Percentiles rank a stretch among this genome's conserved stretches.
phyloP scores from a whole-genome alignment of 2,329 filamentous ascomycete species.

The Dactylonectria estremocensis region DNA sequence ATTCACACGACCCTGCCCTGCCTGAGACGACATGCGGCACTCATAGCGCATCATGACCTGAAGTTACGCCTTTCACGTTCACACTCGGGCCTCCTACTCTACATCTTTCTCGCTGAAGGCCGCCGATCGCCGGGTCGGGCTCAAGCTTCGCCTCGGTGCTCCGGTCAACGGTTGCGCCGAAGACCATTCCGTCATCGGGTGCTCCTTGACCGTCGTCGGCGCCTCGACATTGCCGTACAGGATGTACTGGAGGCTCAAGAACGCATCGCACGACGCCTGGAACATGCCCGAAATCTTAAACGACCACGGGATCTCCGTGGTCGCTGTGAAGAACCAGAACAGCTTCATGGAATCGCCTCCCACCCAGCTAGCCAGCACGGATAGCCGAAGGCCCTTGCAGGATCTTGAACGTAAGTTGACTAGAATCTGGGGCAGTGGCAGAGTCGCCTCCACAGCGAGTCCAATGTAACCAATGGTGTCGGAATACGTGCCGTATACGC shows the following conservation, averaged over 20 bases:
- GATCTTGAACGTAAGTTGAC: constrained; percentile 78
- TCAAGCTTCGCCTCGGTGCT: constrained; percentile 53
- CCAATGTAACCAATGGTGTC: constrained; percentile 80
- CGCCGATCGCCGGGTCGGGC: constrained; percentile 58
- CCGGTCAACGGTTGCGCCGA: constrained; percentile 45
- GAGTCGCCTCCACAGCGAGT: constrained; percentile 83
- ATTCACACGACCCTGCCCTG: constrained; percentile 8
- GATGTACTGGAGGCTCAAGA: constrained; percentile 82
- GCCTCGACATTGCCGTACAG: constrained; percentile 73
- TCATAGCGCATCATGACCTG: constrained; percentile 32
- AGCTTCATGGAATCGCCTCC: constrained; percentile 89
- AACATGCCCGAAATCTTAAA: constrained; percentile 90
- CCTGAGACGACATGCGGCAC: constrained; percentile 4
- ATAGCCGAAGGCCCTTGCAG: constrained; percentile 84
- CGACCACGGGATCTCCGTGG: constrained; percentile 78
- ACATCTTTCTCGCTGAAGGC: constrained; percentile 54
- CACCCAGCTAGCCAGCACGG: constrained; percentile 84
- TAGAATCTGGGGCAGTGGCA: constrained; percentile 85
- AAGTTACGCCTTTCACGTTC: constrained; percentile 29
- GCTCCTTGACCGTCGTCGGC: constrained; percentile 54
- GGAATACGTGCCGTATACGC: constrained; percentile 77
- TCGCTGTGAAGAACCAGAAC: constrained; percentile 85
- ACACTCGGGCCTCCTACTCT: constrained; percentile 41
- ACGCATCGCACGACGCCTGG: constrained; percentile 82
- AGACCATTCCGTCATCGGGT: constrained; percentile 56